Evolutionary conservation across 306 rosid genomes (phyloP), one percentile per base, ranked within the genome.

Genomic region (Vicia faba): DNA sequence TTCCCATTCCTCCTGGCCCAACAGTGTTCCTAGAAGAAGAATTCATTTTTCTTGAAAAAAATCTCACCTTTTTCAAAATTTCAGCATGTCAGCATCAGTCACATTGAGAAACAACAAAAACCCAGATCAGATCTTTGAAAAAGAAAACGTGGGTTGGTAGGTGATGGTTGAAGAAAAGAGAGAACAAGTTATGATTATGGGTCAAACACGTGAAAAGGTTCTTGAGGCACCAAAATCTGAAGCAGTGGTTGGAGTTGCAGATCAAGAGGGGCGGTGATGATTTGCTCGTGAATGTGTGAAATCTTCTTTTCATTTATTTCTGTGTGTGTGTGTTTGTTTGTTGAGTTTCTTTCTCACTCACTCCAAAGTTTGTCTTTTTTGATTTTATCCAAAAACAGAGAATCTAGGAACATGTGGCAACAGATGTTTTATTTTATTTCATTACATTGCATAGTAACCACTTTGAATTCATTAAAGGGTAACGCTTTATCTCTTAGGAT

Each of bases 1-100:
- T 89, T 59, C 85, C 96, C 96, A 89, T 89, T 59, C 85, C 96
- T 55, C 86, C 96, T 3, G 82, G 86, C 19, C 89, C 97, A 73
- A 82, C 85, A 23, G 81, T 82, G 35, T 79, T 50, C 70, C 79
- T 77, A 72, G 87, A 2, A 25, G 28, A 41, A 57, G 86, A 86
- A 85, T 89, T 83, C 92, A 89, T 84, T 77, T 59, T 11, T 59
- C 3, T 33, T 2, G 25, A 55, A 11, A 61, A 61, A 67, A 75
- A 68, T 50, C 14, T 25, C 23, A 49, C 60, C 49, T 54, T 56
- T 63, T 73, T 8, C 11, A 48, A 38, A 39, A 59, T 68, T 74
- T 63, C 55, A 50, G 10, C 62, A 65, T 58, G 36, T 35, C 61
- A 48, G 14, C 35, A 73, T 68, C 63, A 71, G 43, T 45, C 66